phyloP scores from a whole-genome alignment of 1,139 yeast genomes.

The Groenewaldozyma auringiensis region DNA sequence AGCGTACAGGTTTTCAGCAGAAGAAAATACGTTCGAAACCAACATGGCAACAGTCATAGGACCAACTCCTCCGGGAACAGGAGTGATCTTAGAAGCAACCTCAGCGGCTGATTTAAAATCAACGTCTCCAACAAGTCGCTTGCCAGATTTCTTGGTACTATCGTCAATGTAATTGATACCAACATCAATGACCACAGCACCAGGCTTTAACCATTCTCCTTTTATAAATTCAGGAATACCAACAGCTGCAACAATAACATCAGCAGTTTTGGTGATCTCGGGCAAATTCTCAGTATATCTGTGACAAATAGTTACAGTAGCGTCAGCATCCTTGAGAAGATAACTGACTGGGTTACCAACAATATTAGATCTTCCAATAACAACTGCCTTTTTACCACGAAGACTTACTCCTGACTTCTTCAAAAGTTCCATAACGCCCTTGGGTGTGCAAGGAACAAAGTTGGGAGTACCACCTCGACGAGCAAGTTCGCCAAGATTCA shows the following conservation, averaged over 20 bases:
- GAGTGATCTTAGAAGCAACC: conserved; percentile 74
- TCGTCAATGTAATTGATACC: conserved; percentile 90
- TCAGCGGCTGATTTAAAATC: conserved; percentile 62
- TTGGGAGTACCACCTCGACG: conserved; percentile 80
- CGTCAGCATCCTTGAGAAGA: conserved; percentile 68
- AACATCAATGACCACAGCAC: conserved; percentile 86
- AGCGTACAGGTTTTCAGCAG: conserved; percentile 50
- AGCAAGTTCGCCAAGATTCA: conserved; percentile 83
- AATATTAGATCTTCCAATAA: conserved; percentile 90
- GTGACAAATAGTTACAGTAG: conserved; percentile 83
- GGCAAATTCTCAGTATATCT: conserved; percentile 62
- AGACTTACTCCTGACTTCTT: conserved; percentile 56
- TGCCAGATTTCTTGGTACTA: conserved; percentile 68
- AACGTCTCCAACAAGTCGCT: conserved; percentile 88
- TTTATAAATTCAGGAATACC: conserved; percentile 78
- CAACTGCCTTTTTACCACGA: conserved; percentile 82
- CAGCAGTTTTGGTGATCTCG: conserved; percentile 61
- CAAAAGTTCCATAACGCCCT: conserved; percentile 80
- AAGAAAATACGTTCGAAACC: conserved; percentile 71
- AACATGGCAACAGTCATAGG: conserved; percentile 99
- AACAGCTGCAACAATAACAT: conserved; percentile 85
- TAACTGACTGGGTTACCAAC: conserved; percentile 92
- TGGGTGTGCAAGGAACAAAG: conserved; percentile 93
- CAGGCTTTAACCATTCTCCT: conserved; percentile 84
- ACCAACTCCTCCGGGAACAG: conserved; percentile 99